Conservation (phyloP, 1,139 yeast species). For the Blastobotrys arbuscula region DNA sequence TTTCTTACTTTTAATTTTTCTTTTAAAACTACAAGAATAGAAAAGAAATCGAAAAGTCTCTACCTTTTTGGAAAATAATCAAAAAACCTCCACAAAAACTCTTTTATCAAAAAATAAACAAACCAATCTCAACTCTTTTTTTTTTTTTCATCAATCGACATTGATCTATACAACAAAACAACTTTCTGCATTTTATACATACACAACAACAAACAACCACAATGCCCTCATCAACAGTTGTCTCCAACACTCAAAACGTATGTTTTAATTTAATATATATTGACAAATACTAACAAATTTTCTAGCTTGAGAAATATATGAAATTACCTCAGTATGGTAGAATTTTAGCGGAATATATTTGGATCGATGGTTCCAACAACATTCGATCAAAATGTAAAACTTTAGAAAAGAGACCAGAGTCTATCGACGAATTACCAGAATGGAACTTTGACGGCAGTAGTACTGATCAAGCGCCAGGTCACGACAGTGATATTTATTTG, state of each 20-base stretch:
- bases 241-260: conserved; percentile 30
- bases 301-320: conserved; percentile 65
- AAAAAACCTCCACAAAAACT: not conserved
- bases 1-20: too few species aligned
- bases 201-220: conserved; percentile 8
- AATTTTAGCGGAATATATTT: conserved; percentile 91
- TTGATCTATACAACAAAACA: conserved; percentile 2
- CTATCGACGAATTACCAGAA: conserved; percentile 87
- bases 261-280: not conserved
- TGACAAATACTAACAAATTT: not conserved
- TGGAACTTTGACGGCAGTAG: conserved; percentile 99
- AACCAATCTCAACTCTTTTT: conserved; percentile 6
- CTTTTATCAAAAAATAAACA: not conserved
- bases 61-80: not conserved
- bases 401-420: conserved; percentile 57
- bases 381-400: conserved; percentile 95
- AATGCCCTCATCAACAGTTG: conserved; percentile 23
- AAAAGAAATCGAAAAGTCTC: not conserved
- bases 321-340: conserved; percentile 81
- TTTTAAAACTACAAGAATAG: not conserved
- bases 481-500: conserved; percentile 89
- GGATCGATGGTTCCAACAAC: conserved; percentile 94
- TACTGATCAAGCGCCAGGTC: conserved; percentile 98
- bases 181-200: not conserved
- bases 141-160: not conserved